Evolutionary conservation across 2,329 filamentous ascomycete species (phyloP), one percentile per base, ranked within the genome.

Genomic region (Fusarium nanum): DNA sequence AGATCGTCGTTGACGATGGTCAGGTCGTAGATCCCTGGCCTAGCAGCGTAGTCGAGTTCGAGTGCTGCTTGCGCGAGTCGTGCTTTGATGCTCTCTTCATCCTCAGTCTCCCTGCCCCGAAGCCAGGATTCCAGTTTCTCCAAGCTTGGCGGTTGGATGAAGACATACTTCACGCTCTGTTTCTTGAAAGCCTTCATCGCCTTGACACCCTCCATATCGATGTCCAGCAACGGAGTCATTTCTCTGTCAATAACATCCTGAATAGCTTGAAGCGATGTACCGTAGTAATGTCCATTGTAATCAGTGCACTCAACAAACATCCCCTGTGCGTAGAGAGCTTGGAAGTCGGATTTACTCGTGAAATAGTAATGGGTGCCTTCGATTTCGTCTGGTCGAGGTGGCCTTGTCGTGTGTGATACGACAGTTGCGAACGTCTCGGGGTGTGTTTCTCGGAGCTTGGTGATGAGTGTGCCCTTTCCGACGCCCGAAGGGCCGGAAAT

Each of bases 251-350:
- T 42, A 0, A 37, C 2, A 3, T 9, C 4, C 4, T 7, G 4
- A 2, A 64, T 16, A 3, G 48, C 37, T 1, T 22, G 5, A 2
- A 18, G 30, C 2, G 57, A 44, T 1, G 59, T 64, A 12, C 59
- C 49, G 13, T 57, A 64, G 7, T 32, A 27, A 1, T 57, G n/a
- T 2, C 30, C 25, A 2, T 9, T 20, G 1, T n/a, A 34, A 8
- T 20, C 7, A 5, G 44, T 45, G 3, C 22, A n/a, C 1, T 64
- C 44, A 1, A 64, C 5, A 4, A 64, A 57, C 4, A n/a, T 10
- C 0, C 40, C n/a, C 0, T 6, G 14, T 3, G 6, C 18, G 3
- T n/a, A 41, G 10, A 57, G 32, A 0, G 2, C 1, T 2, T 30
- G 23, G 14, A 64, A 46, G 16, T 64, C 34, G 0, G 2, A 4